These are phyloP conservation scores for Arthroderma sp. DNA, from an alignment of 2,329 filamentous ascomycete genomes.

Conservation along the genomic window DNA sequence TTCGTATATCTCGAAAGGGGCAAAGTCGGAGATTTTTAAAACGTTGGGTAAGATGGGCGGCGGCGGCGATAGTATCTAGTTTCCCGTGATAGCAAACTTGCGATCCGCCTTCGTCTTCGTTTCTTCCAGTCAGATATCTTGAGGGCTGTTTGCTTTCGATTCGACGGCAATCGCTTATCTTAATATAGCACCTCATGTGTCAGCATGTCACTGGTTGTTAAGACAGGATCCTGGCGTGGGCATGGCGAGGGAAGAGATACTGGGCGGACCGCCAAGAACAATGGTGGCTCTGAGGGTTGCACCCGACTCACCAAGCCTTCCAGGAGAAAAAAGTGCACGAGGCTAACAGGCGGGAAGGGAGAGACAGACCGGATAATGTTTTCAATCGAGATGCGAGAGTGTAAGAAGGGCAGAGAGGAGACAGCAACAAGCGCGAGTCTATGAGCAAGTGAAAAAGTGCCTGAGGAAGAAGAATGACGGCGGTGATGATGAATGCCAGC, in stretches of 20 bases:
- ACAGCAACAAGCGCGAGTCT: background rate
- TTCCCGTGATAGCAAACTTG: too few species aligned
- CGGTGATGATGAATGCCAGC: background rate
- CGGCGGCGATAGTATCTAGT: too few species aligned
- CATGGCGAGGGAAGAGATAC: background rate
- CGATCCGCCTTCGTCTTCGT: too few species aligned
- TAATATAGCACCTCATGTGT: background rate
- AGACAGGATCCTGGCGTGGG: background rate
- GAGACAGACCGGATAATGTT: background rate
- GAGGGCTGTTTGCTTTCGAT: too few species aligned
- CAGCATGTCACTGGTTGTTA: background rate
- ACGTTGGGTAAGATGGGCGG: too few species aligned
- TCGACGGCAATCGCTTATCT: too few species aligned
- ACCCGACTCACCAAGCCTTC: too few species aligned
- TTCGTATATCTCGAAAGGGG: too few species aligned
- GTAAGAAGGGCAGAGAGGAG: background rate
- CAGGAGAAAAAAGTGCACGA: too few species aligned
- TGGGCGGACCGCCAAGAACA: background rate
- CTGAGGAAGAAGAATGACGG: background rate
- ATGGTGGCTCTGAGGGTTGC: background rate
- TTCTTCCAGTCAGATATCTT: too few species aligned
- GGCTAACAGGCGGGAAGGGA: too few species aligned
- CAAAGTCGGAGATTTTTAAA: too few species aligned
- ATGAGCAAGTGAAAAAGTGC: background rate
- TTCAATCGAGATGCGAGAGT: background rate